Base-by-base conservation (phyloP, 257 asterid genomes). In the Pogostemon cablin region DNA sequence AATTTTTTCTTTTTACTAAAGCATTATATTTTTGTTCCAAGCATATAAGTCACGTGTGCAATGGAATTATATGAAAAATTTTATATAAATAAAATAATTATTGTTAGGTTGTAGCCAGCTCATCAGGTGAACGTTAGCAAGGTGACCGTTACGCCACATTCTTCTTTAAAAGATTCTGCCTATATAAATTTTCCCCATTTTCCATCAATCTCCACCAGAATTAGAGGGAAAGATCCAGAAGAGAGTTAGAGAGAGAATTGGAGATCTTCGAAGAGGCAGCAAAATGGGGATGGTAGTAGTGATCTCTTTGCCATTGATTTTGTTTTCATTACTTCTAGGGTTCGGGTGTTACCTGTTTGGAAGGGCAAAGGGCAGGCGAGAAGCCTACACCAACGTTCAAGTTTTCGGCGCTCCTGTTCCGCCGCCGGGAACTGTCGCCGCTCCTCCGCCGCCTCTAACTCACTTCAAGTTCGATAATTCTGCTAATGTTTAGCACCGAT, bases 221-320 rank as follows among this genome's bases (percentile, higher is more conserved):
- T 25, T 25, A 25, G 32, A 25, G 32, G 32, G 32, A 43, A 8
- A 7, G 9, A 8, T 43, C 48, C 1, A 43, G 48, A 7, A 43
- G 48, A 43, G 48, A 57, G 9, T 34, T 17, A 34, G 20, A 55
- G 40, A 55, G 40, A 55, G 61, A 34, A 50, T n/a, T 50, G 32
- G 1, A 49, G 7, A 49, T 49, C 56, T 52, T 52, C 12, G 58
- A 20, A 59, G 53, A 47, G 25, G 9, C 3, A 47, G 53, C 8
- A n/a, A 75, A 59, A 92, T 90, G 98, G 95, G 97, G 41, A 86
- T 90, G 98, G 91, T 88, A 15, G 86, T 92, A 10, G 97, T 92
- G 71, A 41, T 90, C 32, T 90, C 97, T 55, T 72, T 92, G 66
- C 98, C 98, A 11, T 75, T 92, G 65, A 88, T 90, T 67, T 71